Evolutionary conservation across 495 filamentous ascomycete genomes (phyloP).

Genomic region (Staphylotrichum tortipilum): DNA sequence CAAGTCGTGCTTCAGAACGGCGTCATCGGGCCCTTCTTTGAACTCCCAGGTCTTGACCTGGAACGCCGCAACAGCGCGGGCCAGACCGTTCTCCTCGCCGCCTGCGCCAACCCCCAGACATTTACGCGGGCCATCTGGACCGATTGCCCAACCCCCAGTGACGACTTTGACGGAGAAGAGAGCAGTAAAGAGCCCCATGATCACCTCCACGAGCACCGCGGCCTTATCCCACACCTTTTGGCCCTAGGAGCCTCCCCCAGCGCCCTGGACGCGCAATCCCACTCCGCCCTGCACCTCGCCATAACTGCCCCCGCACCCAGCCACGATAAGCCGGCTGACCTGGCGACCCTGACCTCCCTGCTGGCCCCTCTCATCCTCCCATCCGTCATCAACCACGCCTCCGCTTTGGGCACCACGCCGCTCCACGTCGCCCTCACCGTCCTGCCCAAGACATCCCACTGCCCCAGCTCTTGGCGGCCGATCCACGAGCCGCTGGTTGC

Average conservation of each 20-base stretch:
- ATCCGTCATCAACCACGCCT: constrained; percentile 9
- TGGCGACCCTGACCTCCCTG: too few relatives aligned
- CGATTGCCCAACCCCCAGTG: too few relatives aligned
- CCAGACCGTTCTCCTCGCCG: constrained; percentile 14
- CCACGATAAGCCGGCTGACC: too few relatives aligned
- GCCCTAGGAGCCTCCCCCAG: too few relatives aligned
- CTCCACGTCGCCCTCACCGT: constrained; percentile 15
- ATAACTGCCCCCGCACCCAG: too few relatives aligned
- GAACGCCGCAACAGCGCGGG: constrained; percentile 11
- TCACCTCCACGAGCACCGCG: too few relatives aligned
- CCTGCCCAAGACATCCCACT: too few relatives aligned
- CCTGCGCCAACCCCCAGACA: not conserved
- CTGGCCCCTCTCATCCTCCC: not conserved
- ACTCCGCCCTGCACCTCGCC: too few relatives aligned
- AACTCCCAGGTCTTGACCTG: constrained; percentile 8
- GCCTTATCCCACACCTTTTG: too few relatives aligned
- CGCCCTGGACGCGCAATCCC: too few relatives aligned
- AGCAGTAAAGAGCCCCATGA: too few relatives aligned
- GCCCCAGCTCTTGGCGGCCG: not conserved
- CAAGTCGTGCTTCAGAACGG: constrained; percentile 1
- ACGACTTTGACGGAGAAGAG: not conserved
- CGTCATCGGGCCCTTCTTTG: constrained; percentile 9
- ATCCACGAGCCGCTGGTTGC: not conserved
- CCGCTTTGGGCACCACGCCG: constrained; percentile 5
- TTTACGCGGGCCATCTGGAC: not conserved